Percentiles rank a stretch among this genome's conserved stretches.
These are phyloP conservation scores for Gloeopeniophorella convolvens DNA, from an alignment of 768 basidiomycete genomes.

Conservation along the genomic window DNA sequence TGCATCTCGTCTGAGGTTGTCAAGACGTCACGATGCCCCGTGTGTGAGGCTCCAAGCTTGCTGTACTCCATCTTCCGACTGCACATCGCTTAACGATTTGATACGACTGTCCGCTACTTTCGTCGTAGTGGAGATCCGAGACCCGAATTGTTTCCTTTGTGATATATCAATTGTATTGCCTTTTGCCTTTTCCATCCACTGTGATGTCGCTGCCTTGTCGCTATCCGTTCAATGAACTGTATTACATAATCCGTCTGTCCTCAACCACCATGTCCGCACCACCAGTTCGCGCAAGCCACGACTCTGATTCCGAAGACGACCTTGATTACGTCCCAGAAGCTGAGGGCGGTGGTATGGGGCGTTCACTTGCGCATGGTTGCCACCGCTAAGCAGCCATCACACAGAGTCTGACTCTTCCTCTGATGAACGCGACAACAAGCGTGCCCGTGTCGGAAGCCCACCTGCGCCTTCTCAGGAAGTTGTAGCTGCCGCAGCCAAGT, in stretches of 20 bases:
- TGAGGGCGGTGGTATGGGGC: constrained; percentile 28
- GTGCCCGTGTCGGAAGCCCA: constrained; percentile 26
- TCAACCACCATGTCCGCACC: constrained; percentile 6
- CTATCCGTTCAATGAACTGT: constrained; percentile 2
- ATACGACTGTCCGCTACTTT: not conserved
- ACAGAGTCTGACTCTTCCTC: constrained; percentile 36
- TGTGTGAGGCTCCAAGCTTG: constrained; percentile 44
- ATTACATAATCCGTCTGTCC: constrained; percentile 12
- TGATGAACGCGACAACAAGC: constrained; percentile 34
- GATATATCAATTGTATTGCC: too few relatives aligned
- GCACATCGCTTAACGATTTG: constrained; percentile 24
- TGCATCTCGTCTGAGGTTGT: constrained; percentile 49
- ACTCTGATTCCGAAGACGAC: constrained; percentile 63
- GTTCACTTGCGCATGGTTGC: not conserved
- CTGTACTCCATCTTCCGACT: constrained; percentile 51
- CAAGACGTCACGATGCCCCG: constrained; percentile 42
- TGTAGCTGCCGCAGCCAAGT: constrained; percentile 40
- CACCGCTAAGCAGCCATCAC: not conserved
- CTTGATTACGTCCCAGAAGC: constrained; percentile 60
- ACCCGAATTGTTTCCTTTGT: not conserved
- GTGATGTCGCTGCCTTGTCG: not conserved
- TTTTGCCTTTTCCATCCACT: too few relatives aligned
- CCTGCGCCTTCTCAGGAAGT: constrained; percentile 29
- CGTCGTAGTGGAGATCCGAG: not conserved
- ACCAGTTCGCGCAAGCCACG: constrained; percentile 15